Conservation (phyloP, 2,329 filamentous ascomycete species). For the Penicillium sp. region DNA sequence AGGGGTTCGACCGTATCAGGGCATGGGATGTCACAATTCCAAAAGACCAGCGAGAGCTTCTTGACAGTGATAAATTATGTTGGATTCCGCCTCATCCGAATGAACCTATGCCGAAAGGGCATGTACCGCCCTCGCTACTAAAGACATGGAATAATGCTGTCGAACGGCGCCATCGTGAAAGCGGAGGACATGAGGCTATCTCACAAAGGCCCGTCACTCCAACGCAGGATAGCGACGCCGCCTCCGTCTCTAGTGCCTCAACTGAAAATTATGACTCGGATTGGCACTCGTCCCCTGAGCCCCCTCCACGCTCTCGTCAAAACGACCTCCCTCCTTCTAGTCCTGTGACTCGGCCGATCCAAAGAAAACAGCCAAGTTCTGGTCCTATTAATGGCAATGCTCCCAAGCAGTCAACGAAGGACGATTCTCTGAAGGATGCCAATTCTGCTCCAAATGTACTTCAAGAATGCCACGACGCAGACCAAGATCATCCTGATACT, state of each 20-base stretch:
- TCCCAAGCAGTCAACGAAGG: neutral
- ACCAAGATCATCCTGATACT: neutral
- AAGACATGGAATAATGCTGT: neutral
- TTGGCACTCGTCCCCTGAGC: conserved; percentile 21
- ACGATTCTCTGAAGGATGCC: neutral
- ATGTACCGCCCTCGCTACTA: neutral
- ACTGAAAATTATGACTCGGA: neutral
- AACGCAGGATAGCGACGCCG: conserved; percentile 16
- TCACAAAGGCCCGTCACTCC: conserved; percentile 8
- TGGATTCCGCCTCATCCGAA: neutral
- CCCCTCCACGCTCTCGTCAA: neutral
- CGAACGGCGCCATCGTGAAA: neutral
- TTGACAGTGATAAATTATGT: neutral
- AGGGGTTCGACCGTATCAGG: neutral
- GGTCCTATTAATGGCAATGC: neutral
- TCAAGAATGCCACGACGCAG: neutral
- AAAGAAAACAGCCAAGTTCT: neutral
- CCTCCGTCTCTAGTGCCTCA: conserved; percentile 8
- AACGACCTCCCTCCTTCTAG: neutral
- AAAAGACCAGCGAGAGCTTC: neutral
- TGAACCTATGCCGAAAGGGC: neutral
- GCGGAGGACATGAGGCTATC: neutral
- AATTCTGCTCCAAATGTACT: neutral
- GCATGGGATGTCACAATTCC: neutral
- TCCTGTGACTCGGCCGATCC: neutral